phyloP scores from a whole-genome alignment of 192 early-diverging fungal genomes.

The Umbelopsis vinacea region DNA sequence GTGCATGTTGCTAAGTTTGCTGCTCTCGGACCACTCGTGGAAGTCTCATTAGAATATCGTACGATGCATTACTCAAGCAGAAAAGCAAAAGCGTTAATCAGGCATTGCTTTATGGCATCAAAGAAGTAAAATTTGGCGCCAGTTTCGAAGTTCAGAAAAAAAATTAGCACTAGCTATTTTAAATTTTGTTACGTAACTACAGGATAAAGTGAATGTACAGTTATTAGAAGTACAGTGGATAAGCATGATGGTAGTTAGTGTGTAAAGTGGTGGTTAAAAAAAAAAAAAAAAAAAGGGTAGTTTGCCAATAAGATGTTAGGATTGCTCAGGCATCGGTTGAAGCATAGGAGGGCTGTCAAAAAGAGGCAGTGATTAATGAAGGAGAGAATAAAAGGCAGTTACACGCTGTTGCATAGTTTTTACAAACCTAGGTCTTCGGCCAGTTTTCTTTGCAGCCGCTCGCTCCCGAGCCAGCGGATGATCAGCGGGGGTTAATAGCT shows the following conservation, averaged over 20 bases:
- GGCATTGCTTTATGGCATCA: constrained; percentile 15
- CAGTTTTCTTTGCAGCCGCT: constrained; percentile 22
- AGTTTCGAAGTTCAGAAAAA: constrained; percentile 1
- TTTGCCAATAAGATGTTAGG: no score
- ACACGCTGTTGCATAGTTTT: background rate
- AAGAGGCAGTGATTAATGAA: background rate
- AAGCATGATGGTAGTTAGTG: background rate
- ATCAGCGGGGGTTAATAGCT: constrained; percentile 45
- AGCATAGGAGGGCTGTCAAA: constrained; percentile 10
- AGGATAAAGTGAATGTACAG: constrained; percentile 1
- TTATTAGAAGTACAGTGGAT: constrained; percentile 15
- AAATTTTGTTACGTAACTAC: constrained; percentile 17
- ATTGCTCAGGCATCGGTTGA: constrained; percentile 10
- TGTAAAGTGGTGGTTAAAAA: background rate
- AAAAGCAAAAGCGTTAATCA: constrained; percentile 5
- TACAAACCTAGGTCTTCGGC: background rate
- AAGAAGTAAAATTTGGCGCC: background rate
- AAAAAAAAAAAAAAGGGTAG: background rate
- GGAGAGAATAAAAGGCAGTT: background rate
- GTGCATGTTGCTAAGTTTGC: constrained; percentile 14
- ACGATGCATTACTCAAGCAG: constrained; percentile 1
- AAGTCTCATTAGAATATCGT: background rate
- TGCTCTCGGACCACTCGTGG: background rate
- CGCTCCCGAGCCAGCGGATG: constrained; percentile 41
- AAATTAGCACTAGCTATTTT: constrained; percentile 7